Evolutionary conservation across 768 basidiomycete species (phyloP).

Genomic region (Serpula lacrymans): DNA sequence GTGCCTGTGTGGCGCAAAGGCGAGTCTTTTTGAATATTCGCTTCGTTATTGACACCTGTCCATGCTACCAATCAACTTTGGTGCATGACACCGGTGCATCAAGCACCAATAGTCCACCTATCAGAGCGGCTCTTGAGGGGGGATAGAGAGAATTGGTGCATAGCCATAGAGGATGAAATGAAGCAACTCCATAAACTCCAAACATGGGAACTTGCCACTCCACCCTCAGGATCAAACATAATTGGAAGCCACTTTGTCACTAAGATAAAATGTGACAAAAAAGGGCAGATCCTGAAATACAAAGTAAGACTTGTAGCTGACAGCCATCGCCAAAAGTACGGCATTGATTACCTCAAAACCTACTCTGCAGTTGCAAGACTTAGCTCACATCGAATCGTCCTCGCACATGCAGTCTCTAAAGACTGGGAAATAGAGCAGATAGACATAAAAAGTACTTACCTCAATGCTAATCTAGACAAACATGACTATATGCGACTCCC

Average conservation of each 20-base stretch:
- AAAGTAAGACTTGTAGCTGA: constrained; percentile 37
- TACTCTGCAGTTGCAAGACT: constrained; percentile 27
- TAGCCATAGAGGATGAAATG: neutral
- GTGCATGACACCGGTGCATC: too few relatives aligned
- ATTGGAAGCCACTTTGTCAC: constrained; percentile 30
- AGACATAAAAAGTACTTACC: constrained; percentile 27
- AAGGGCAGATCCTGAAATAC: constrained; percentile 9
- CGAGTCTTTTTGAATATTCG: too few relatives aligned
- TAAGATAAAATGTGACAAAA: constrained; percentile 4
- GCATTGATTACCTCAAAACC: constrained; percentile 33
- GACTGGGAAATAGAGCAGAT: constrained; percentile 26
- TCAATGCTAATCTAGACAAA: constrained; percentile 27
- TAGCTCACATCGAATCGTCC: constrained; percentile 15
- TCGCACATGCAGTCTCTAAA: constrained; percentile 16
- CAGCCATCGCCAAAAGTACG: constrained; percentile 35
- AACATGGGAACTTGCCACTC: constrained; percentile 20
- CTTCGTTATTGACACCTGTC: too few relatives aligned
- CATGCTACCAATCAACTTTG: too few relatives aligned
- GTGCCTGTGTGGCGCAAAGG: too few relatives aligned
- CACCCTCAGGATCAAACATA: constrained; percentile 21
- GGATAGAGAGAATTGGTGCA: too few relatives aligned
- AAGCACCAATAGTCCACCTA: too few relatives aligned
- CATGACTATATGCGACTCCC: constrained; percentile 33
- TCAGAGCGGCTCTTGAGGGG: too few relatives aligned
- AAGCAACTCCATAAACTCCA: constrained; percentile 1